Evolutionary conservation across 805 yeast species (phyloP).

Genomic region (Wickerhamiella sorbophila): DNA sequence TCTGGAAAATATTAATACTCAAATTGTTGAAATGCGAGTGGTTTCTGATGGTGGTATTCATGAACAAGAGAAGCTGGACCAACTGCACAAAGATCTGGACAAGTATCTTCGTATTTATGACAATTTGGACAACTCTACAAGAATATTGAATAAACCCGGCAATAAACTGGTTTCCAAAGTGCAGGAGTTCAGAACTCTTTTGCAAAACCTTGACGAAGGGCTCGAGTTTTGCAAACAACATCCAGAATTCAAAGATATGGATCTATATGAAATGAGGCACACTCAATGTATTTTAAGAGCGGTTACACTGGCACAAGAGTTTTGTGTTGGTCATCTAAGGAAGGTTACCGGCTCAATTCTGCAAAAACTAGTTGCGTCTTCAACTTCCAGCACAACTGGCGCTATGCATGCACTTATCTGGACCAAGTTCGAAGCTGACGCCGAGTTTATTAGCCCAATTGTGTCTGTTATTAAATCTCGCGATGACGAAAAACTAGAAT

Average conservation of each 20-base stretch:
- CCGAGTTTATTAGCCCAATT: constrained; percentile 6
- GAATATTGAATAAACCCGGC: constrained; percentile 54
- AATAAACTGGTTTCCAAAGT: constrained; percentile 45
- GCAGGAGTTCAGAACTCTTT: constrained; percentile 38
- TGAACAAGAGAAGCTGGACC: constrained; percentile 31
- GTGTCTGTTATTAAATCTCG: constrained; percentile 5
- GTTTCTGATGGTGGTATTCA: constrained; percentile 38
- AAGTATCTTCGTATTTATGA: constrained; percentile 47
- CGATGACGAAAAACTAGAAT: constrained; percentile 6
- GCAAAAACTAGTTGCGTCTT: constrained; percentile 1
- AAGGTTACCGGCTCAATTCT: constrained; percentile 4
- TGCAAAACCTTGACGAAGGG: constrained; percentile 51
- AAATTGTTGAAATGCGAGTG: constrained; percentile 49
- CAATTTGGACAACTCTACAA: constrained; percentile 53
- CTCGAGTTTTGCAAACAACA: constrained; percentile 43
- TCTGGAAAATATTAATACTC: constrained; percentile 43
- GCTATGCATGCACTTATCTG: constrained; percentile 13
- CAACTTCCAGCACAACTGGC: constrained; percentile 1
- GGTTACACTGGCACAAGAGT: constrained; percentile 58
- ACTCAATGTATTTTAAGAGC: constrained; percentile 76
- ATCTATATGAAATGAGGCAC: constrained; percentile 53
- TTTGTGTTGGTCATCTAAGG: constrained; percentile 32
- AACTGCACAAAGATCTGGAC: constrained; percentile 33
- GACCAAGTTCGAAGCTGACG: constrained; percentile 15
- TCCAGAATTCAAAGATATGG: constrained; percentile 53